These are phyloP conservation scores for Rhodotorula diobovata DNA, from an alignment of 768 basidiomycete genomes.

Conservation along the genomic window DNA sequence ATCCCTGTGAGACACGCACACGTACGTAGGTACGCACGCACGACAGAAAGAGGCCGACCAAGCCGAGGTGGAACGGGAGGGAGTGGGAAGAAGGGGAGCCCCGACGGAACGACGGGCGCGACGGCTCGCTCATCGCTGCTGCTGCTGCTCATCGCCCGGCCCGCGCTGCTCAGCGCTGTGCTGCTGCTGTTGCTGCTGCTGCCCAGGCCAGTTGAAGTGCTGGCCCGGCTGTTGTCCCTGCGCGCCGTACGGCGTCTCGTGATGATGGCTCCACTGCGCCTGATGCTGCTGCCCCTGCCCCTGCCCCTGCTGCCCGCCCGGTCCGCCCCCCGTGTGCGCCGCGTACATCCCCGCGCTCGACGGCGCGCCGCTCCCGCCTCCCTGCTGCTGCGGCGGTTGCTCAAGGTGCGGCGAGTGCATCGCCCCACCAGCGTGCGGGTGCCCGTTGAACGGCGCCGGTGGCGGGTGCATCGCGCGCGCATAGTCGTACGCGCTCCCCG, in stretches of 20 bases:
- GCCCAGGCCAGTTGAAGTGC: neutral
- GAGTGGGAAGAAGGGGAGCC: too few relatives aligned
- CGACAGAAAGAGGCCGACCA: too few relatives aligned
- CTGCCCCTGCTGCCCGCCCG: neutral
- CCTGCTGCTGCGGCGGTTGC: neutral
- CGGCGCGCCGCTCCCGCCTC: neutral
- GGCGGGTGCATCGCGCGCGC: neutral
- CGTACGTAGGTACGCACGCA: too few relatives aligned
- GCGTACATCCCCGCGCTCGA: neutral
- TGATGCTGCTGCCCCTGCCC: neutral
- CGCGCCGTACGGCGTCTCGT: neutral
- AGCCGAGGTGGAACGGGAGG: too few relatives aligned
- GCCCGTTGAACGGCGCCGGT: neutral
- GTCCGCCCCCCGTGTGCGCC: neutral
- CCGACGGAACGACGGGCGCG: too few relatives aligned
- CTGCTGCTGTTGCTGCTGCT: too few relatives aligned
- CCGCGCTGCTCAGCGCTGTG: slow-evolving; percentile 1
- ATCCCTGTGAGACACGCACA: too few relatives aligned
- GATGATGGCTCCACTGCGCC: neutral
- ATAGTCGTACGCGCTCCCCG: neutral
- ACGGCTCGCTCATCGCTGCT: too few relatives aligned
- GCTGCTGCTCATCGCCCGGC: neutral
- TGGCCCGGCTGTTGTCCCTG: neutral
- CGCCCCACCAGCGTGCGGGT: neutral
- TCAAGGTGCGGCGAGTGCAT: neutral